Percentiles rank a stretch among this genome's conserved stretches.
Evolutionary conservation across 768 basidiomycete genomes (phyloP).

Genomic region (Flagelloscypha sp.): DNA sequence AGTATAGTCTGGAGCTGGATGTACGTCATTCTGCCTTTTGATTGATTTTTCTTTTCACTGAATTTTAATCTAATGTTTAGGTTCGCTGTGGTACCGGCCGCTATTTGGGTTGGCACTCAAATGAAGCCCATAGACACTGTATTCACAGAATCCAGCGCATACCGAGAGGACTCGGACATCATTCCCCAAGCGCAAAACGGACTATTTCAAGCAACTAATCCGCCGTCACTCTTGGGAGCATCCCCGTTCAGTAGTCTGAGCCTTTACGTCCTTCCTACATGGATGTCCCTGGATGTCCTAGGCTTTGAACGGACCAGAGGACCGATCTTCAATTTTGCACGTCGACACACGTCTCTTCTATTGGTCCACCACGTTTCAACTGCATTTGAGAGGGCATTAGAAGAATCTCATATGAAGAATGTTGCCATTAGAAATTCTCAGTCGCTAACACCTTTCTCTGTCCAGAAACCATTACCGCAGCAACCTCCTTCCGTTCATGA

Average conservation of each 20-base stretch:
- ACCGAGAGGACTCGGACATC: too few relatives aligned
- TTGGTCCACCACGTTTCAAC: conserved; percentile 3
- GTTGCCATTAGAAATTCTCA: background rate
- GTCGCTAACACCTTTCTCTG: too few relatives aligned
- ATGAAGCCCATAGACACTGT: conserved; percentile 7
- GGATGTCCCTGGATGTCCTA: conserved; percentile 6
- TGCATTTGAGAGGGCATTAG: conserved; percentile 2
- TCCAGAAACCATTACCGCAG: too few relatives aligned
- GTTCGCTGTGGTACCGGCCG: too few relatives aligned
- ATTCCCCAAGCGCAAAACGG: too few relatives aligned
- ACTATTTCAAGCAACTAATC: too few relatives aligned
- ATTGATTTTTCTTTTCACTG: conserved; percentile 8
- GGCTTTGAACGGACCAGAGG: conserved; percentile 11
- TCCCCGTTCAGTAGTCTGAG: too few relatives aligned
- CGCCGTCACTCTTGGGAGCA: too few relatives aligned
- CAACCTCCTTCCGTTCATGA: too few relatives aligned
- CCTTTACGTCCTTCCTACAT: conserved; percentile 3
- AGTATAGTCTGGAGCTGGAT: conserved; percentile 14
- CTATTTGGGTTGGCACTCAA: too few relatives aligned
- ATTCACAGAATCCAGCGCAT: background rate
- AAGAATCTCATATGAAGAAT: too few relatives aligned
- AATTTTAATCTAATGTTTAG: conserved; percentile 8
- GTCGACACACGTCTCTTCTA: conserved; percentile 9
- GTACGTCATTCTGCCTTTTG: conserved; percentile 12
- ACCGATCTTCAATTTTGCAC: conserved; percentile 12